Base-by-base conservation (phyloP, 495 filamentous ascomycete species). In the Lasiosphaeris hirsuta region DNA sequence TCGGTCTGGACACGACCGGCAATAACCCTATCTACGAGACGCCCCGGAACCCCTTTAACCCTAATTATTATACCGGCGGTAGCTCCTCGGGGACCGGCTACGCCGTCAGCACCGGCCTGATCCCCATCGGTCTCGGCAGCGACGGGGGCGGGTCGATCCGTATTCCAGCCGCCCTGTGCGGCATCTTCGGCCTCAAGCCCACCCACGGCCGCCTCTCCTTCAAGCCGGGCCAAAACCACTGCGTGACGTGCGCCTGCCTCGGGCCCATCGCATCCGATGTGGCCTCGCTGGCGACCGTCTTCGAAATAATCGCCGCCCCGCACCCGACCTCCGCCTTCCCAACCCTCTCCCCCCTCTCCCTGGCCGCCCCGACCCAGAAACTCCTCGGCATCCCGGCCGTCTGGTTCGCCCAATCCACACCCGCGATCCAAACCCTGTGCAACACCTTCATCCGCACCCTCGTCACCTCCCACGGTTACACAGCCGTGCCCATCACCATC, bases 111-210 rank as follows among this genome's bases (percentile, higher is more conserved):
- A 73, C 84, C 6, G 90, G 90, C 1, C 76, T 95, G 1, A 78
- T 92, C 18, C 90, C 90, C n/a, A 81, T 96, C 59, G 87, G 87
- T 2, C 73, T 93, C 11, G 91, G 90, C 44, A 84, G 83, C 36
- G 91, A 96, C 68, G 90, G 88, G 23, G 91, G 91, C 30, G 91
- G 91, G 47, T 87, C 83, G 50, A 87, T 96, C 59, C 84, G 91
- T 5, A 85, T 95, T 48, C 91, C 91, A 0, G 74, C 88, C 1
- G 80, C 81, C 14, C 90, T 87, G 68, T 94, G 90, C 67, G 90
- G 90, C 35, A 72, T 93, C 35, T 94, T 85, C 72, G 91, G 91
- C 3, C 81, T 96, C 33, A 96, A 96, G 62, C 83, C 91, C 0
- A 85, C 82, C 9, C 89, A 93, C 63, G 79, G 83, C 45, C 84